Base-by-base conservation (phyloP, 306 rosid species). In the Begonia peltatifolia region DNA sequence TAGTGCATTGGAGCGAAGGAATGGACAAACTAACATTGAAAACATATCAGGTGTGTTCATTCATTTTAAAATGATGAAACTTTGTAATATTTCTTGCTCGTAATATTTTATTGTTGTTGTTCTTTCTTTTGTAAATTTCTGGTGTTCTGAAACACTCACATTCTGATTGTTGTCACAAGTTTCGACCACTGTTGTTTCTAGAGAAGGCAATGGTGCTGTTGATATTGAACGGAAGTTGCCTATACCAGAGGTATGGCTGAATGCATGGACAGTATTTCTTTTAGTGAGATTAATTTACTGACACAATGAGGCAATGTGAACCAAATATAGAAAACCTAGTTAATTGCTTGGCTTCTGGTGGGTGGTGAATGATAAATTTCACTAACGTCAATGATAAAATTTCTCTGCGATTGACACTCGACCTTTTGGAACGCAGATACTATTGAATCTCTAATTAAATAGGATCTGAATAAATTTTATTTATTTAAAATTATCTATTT, bases 31-130 rank as follows among this genome's bases (percentile, higher is more conserved):
- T 55, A 69, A 51, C 75, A 1, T 69, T 65, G 95, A 83, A 68
- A 64, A 50, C 52, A 15, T 68, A 25, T 70, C 94, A 86, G 99
- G 99, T 90, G 13, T 64, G 74, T 30, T 30, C 47, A 50, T 13
- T 42, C 50, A 18, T 60, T 60, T 56, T 41, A 49, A 49, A 18
- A 10, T 17, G 22, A 50, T 59, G 63, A 48, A 9, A 47, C n/a
- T 46, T 57, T 51, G 10, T 35, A 2, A 47, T 36, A 55, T 56
- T 50, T 42, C 36, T 52, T 53, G 46, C 50, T 13, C 14, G 15
- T 47, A n/a, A 50, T 59, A 20, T 46, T 60, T 44, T 41, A 22
- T 30, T 30, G 35, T 14, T 18, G 51, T 62, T 50, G 54, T 54
- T 48, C 25, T 20, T 30, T 59, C 18, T 53, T 52, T 48, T 60